phyloP scores from a whole-genome alignment of 805 yeast genomes.

The Ogataea angusta region DNA sequence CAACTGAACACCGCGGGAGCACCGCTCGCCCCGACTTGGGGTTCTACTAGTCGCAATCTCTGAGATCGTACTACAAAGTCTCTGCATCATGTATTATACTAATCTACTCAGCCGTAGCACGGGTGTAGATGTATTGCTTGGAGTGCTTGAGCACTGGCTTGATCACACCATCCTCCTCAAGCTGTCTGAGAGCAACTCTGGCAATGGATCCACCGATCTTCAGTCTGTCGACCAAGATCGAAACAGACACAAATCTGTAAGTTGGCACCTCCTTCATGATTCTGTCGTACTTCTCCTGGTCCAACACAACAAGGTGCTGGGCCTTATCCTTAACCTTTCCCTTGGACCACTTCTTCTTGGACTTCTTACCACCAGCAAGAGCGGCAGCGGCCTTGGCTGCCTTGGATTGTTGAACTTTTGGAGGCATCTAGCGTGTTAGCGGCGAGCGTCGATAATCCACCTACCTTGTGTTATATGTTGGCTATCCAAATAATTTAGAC shows the following conservation, averaged over 20 bases:
- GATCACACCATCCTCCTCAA: conserved; percentile 93
- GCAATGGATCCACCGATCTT: conserved; percentile 99
- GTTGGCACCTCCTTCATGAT: conserved; percentile 99
- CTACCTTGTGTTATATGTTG: conserved; percentile 9
- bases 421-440: conserved; percentile 71
- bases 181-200: conserved; percentile 94
- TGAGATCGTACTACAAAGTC: neutral
- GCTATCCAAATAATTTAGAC: conserved; percentile 8
- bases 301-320: conserved; percentile 93
- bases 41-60: neutral
- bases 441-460: conserved; percentile 19
- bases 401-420: conserved; percentile 98
- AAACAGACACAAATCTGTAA: conserved; percentile 96
- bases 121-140: conserved; percentile 93
- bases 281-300: conserved; percentile 99
- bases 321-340: conserved; percentile 99
- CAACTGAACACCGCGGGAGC: neutral
- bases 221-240: conserved; percentile 98
- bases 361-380: conserved; percentile 99
- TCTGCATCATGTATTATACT: conserved; percentile 5
- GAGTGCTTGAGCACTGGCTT: conserved; percentile 93
- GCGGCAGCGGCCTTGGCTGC: conserved; percentile 99
- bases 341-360: conserved; percentile 99
- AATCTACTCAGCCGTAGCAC: conserved; percentile 65
- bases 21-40: neutral